Percentiles rank a stretch among this genome's conserved stretches.
phyloP scores from a whole-genome alignment of 1,284 basidiomycete genomes.

The Omphalotus olearius region DNA sequence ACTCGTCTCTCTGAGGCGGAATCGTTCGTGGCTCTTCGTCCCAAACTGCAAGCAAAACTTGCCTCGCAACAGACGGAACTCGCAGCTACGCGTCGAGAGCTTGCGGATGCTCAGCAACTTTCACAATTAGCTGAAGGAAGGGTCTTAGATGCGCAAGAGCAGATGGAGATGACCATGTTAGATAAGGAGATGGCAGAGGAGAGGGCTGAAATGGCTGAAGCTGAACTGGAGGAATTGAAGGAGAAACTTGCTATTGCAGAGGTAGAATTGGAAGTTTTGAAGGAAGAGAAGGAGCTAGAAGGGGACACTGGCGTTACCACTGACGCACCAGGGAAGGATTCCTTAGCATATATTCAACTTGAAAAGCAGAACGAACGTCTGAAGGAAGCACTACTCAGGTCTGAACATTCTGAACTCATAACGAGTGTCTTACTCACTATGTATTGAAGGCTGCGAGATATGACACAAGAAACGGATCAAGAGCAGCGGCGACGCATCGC shows the following conservation, averaged over 20 bases:
- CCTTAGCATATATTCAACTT: conserved; percentile 84
- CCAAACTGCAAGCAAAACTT: conserved; percentile 87
- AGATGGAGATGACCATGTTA: conserved; percentile 91
- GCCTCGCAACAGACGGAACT: conserved; percentile 77
- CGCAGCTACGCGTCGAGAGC: conserved; percentile 59
- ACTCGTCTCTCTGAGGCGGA: conserved; percentile 79
- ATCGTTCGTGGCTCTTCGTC: conserved; percentile 78
- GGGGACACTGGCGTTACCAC: conserved; percentile 18
- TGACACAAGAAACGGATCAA: conserved; percentile 83
- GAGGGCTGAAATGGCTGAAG: conserved; percentile 71
- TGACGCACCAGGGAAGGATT: conserved; percentile 51
- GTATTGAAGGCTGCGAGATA: conserved; percentile 69
- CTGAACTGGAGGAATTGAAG: conserved; percentile 51
- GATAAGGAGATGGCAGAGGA: conserved; percentile 99
- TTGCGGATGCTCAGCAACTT: conserved; percentile 67
- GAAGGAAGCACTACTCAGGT: conserved; percentile 91
- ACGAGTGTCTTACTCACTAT: conserved; percentile 6
- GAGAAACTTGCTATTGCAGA: conserved; percentile 62
- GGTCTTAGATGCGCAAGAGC: conserved; percentile 75
- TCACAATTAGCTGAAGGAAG: conserved; percentile 51
- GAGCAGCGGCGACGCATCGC: conserved; percentile 80
- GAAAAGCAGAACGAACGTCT: conserved; percentile 96
- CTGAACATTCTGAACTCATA: neutral
- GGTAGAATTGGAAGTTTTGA: conserved; percentile 80
- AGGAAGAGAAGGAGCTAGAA: conserved; percentile 40